Evolutionary conservation across 2,329 filamentous ascomycete genomes (phyloP), one percentile per base, ranked within the genome.

Genomic region (Macrophomina tecta): DNA sequence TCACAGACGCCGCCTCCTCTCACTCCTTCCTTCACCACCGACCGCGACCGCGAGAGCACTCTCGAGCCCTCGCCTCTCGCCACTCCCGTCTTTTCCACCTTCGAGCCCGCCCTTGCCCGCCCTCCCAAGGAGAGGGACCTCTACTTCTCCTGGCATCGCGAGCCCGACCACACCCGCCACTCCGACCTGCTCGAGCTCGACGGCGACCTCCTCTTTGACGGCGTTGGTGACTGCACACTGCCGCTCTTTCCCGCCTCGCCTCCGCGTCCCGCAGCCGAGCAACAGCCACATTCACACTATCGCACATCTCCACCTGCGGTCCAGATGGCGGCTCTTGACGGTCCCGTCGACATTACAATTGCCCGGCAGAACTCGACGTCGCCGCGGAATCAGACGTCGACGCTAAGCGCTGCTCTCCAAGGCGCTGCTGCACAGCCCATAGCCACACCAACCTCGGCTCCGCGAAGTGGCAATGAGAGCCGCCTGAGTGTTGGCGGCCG

Each of bases 301-400:
- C 58, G 34, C 4, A 8, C 45, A 23, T 7, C 45, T 32, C 45
- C 38, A 28, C 30, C 42, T 62, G 49, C 49, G 40, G 53, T 46
- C 45, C 56, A 67, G 16, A 67, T 67, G 65, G 65, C 65, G 23
- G 58, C 65, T 30, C 45, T 58, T 28, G 61, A 48, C 32, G 72
- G 69, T 70, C 86, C 87, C 53, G 86, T 89, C 76, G 85, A 89
- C 75, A 88, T 89, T 73, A 79, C 85, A 73, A 82, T 83, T 67
- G 78, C 81, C 68, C 84, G 82, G 72, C 82, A 83, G 81, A 83
- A 83, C 70, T 87, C 85, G 64, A 82, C 86, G 70, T 87, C 86
- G 38, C 86, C 87, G 61, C 85, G 85, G 68, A 86, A 85, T 74
- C 86, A 88, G 76, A 85, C 86, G 12, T 89, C 87, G 42, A 89